phyloP scores from a whole-genome alignment of 2,329 filamentous ascomycete genomes.

The Ascochyta viciae-villosae region DNA sequence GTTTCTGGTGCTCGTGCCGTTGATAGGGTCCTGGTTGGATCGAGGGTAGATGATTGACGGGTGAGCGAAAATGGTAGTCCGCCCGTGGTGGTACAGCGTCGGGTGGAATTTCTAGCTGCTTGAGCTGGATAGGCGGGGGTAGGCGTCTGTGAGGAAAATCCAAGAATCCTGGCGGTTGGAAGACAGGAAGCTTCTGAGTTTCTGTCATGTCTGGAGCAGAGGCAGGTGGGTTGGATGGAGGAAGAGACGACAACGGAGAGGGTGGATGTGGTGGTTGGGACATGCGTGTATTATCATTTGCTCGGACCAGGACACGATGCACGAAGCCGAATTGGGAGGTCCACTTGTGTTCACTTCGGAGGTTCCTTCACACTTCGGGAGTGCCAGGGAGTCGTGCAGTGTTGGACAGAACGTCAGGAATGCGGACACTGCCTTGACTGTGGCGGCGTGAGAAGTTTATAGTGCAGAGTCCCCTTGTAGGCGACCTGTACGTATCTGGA shows the following conservation, averaged over 20 bases:
- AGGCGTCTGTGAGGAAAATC: conserved; percentile 50
- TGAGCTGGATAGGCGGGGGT: conserved; percentile 51
- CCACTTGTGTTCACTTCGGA: conserved; percentile 45
- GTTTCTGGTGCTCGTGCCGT: conserved; percentile 39
- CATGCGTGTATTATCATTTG: conserved; percentile 54
- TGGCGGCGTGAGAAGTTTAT: conserved; percentile 50
- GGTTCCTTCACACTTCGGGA: conserved; percentile 44
- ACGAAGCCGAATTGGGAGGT: conserved; percentile 51
- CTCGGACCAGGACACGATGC: conserved; percentile 50
- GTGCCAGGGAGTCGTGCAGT: conserved; percentile 48
- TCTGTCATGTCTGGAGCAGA: conserved; percentile 53
- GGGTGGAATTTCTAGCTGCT: conserved; percentile 49
- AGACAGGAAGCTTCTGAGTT: conserved; percentile 52
- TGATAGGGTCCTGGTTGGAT: conserved; percentile 45
- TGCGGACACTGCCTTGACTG: conserved; percentile 47
- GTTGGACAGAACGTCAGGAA: conserved; percentile 50
- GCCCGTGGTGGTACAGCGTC: conserved; percentile 47
- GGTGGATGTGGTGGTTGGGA: conserved; percentile 51
- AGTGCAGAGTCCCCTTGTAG: conserved; percentile 42
- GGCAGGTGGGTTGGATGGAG: conserved; percentile 48
- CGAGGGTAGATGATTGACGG: conserved; percentile 47
- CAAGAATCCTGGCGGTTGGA: conserved; percentile 51
- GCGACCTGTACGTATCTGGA: conserved; percentile 48
- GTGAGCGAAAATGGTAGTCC: conserved; percentile 50
- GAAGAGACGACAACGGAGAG: conserved; percentile 52